These are phyloP conservation scores for Corymbia calophylla DNA, from an alignment of 441 rosid species.

Conservation along the genomic window DNA sequence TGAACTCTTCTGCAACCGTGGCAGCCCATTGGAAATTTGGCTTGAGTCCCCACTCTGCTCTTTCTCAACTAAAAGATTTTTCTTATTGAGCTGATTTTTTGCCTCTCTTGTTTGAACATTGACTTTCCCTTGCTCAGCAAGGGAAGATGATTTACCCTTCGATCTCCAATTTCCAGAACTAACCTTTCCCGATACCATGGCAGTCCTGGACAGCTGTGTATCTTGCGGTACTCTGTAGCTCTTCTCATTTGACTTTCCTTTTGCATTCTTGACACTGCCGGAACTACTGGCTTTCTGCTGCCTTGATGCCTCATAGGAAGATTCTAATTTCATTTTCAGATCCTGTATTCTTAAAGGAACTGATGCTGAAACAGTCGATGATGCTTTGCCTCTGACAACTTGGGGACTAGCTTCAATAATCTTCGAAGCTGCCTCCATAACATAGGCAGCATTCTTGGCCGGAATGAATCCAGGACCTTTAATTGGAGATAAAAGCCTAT, in stretches of 20 bases:
- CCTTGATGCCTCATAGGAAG: slow-evolving; percentile 33
- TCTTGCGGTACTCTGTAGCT: slow-evolving; percentile 13
- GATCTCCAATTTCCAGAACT: slow-evolving; percentile 25
- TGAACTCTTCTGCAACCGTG: slow-evolving; percentile 25
- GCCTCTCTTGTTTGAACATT: slow-evolving; percentile 36
- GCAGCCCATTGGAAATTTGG: slow-evolving; percentile 23
- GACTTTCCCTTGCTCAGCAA: slow-evolving; percentile 30
- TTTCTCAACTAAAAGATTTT: slow-evolving; percentile 21
- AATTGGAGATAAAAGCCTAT: slow-evolving; percentile 77
- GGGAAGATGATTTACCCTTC: slow-evolving; percentile 37
- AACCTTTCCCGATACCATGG: slow-evolving; percentile 13
- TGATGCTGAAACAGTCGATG: slow-evolving; percentile 40
- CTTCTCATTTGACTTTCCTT: slow-evolving; percentile 28
- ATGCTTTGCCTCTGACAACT: slow-evolving; percentile 21
- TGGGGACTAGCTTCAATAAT: slow-evolving; percentile 65
- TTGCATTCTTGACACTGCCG: slow-evolving; percentile 11
- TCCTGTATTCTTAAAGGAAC: slow-evolving; percentile 67
- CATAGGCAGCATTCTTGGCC: slow-evolving; percentile 45
- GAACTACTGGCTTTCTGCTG: slow-evolving; percentile 26
- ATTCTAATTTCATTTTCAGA: slow-evolving; percentile 78
- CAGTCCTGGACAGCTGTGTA: slow-evolving; percentile 13
- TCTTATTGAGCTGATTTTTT: slow-evolving; percentile 18
- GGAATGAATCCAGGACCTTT: slow-evolving; percentile 51
- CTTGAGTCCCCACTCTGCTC: slow-evolving; percentile 32
- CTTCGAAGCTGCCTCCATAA: slow-evolving; percentile 75